Evolutionary conservation across 805 yeast genomes (phyloP).

Genomic region (Ogataea haglerorum): DNA sequence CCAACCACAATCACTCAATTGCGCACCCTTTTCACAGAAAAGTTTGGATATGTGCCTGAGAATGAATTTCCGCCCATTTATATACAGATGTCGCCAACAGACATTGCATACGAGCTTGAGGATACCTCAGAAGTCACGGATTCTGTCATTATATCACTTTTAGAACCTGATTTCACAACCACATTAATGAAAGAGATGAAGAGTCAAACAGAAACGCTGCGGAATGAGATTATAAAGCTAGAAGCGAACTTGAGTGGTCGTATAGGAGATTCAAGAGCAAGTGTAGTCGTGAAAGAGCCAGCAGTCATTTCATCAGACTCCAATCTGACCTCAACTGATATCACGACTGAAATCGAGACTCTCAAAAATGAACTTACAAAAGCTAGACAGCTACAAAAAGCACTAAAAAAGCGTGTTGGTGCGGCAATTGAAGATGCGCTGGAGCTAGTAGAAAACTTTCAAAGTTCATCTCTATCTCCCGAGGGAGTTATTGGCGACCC

Average conservation of each 20-base stretch:
- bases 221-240: slow-evolving; percentile 27
- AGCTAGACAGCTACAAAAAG: slow-evolving; percentile 52
- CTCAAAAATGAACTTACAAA: slow-evolving; percentile 58
- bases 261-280: slow-evolving; percentile 18
- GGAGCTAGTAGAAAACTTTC: slow-evolving; percentile 49
- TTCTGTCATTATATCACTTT: slow-evolving; percentile 59
- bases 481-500: slow-evolving; percentile 28
- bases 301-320: too few species aligned
- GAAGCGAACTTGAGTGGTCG: slow-evolving; percentile 26
- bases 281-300: neutral
- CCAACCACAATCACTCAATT: slow-evolving; percentile 52
- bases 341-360: slow-evolving; percentile 35
- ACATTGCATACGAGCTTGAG: slow-evolving; percentile 77
- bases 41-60: slow-evolving; percentile 74
- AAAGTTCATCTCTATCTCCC: slow-evolving; percentile 31
- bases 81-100: slow-evolving; percentile 56
- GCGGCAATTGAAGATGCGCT: slow-evolving; percentile 42
- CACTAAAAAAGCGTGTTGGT: slow-evolving; percentile 41
- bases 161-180: slow-evolving; percentile 39
- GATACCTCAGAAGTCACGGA: slow-evolving; percentile 60
- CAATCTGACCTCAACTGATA: neutral
- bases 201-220: slow-evolving; percentile 25
- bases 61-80: slow-evolving; percentile 72
- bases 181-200: slow-evolving; percentile 27
- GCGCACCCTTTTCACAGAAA: slow-evolving; percentile 77